Conservation (phyloP, 2,329 filamentous ascomycete species). For the Grosmannia serpens region DNA sequence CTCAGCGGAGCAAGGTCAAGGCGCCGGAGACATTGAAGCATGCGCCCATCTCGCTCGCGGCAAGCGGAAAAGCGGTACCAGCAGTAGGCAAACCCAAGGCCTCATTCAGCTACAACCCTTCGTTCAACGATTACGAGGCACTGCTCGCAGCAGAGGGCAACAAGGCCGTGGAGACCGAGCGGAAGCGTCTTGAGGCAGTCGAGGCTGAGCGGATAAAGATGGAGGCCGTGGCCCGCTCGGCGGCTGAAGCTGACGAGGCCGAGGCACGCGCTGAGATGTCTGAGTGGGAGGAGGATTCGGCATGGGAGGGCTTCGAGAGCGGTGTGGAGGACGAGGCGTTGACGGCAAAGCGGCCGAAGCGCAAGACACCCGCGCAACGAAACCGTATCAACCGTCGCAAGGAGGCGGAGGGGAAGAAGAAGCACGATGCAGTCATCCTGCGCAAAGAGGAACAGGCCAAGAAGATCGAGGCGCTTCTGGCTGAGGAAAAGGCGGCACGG, state of each 20-base stretch:
- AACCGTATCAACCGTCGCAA: conserved; percentile 85
- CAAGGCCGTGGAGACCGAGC: conserved; percentile 69
- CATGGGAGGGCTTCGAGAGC: conserved; percentile 84
- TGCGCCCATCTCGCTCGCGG: conserved; percentile 70
- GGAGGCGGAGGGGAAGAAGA: conserved; percentile 66
- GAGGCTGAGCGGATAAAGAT: conserved; percentile 54
- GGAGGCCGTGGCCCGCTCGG: conserved; percentile 57
- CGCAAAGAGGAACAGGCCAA: conserved; percentile 60
- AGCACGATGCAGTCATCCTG: conserved; percentile 65
- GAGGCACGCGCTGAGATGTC: conserved; percentile 54
- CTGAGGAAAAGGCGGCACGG: conserved; percentile 47
- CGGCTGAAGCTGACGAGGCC: conserved; percentile 63
- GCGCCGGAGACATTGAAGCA: conserved; percentile 65
- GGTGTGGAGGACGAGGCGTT: conserved; percentile 56
- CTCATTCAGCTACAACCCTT: conserved; percentile 86
- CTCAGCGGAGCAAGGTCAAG: conserved; percentile 52
- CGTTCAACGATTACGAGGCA: conserved; percentile 73
- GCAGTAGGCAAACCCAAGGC: conserved; percentile 69
- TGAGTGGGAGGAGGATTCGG: conserved; percentile 77
- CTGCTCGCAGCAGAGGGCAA: conserved; percentile 64
- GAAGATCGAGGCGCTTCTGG: conserved; percentile 62
- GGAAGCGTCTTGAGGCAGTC: conserved; percentile 56
- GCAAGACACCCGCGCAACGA: conserved; percentile 76
- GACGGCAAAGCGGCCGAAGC: conserved; percentile 63
- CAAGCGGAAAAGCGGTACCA: conserved; percentile 66